Evolutionary conservation across 2,329 filamentous ascomycete genomes (phyloP), one percentile per base, ranked within the genome.

Genomic region (Colletotrichum euphorbiae): DNA sequence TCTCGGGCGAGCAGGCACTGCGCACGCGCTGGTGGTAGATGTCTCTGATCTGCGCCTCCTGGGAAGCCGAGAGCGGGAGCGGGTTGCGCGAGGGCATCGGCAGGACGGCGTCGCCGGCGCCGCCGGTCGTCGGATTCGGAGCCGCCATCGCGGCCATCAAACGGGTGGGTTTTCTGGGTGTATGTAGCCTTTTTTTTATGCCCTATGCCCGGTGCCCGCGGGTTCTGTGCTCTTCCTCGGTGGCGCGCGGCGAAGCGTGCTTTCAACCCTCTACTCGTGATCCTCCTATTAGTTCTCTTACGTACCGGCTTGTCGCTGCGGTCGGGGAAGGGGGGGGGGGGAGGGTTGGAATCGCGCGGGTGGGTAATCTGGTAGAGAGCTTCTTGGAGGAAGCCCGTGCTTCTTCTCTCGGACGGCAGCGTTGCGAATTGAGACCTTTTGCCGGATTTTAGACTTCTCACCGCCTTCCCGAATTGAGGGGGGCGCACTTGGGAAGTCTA

Each of bases 1-100:
- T 94, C 76, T 95, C 92, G 0, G 88, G 86, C 5, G 89, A 89
- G 80, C 94, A 98, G 74, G 90, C 84, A 38, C 83, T 84, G 72
- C 94, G 87, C 69, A 97, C 94, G 66, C 92, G 87, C 73, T 92
- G 90, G 81, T 95, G 89, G 79, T 92, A 97, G 9, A 96, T 81
- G 73, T 94, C 91, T 74, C 91, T 88, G 64, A 97, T 92, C 80
- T 96, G 92, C 4, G 89, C 84, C 84, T 97, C 93, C 79, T 97
- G 93, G 21, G 89, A 86, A 11, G 93, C 89, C 28, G 93, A 94
- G 65, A 98, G 85, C 31, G 94, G 94, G 48, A 97, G 83, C 15
- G 94, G 94, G 75, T 95, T 96, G 73, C 89, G 87, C 48, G 88
- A 90, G 21, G 89, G 89, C 75, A 89, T 76, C 58, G 77, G 74